These are phyloP conservation scores for Arctium minus DNA, from an alignment of 129 eudicot species.

Conservation along the genomic window DNA sequence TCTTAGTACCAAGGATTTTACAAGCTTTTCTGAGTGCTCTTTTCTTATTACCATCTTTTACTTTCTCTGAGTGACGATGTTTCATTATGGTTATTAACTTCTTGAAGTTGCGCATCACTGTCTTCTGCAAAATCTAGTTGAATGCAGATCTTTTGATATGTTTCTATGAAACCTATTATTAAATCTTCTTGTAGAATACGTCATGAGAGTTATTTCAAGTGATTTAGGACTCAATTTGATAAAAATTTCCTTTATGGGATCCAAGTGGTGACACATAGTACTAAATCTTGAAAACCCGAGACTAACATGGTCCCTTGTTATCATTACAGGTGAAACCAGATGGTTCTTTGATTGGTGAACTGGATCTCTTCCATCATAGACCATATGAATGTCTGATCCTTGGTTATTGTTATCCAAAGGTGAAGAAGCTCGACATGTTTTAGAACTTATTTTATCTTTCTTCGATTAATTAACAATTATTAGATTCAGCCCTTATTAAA, in stretches of 20 bases:
- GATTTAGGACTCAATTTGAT: background rate
- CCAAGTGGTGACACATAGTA: background rate
- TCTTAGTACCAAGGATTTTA: background rate
- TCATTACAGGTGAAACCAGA: conserved; percentile 75
- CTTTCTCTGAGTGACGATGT: background rate
- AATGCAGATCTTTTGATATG: background rate
- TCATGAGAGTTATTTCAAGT: background rate
- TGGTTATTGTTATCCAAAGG: conserved; percentile 57
- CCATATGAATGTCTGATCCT: conserved; percentile 94
- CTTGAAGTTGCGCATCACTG: background rate
- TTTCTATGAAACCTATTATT: background rate
- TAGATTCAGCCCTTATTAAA: background rate
- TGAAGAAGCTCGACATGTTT: conserved; percentile 20
- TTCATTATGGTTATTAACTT: background rate
- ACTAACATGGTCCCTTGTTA: background rate
- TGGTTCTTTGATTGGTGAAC: conserved; percentile 74
- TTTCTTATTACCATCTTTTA: background rate
- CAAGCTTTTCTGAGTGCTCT: background rate
- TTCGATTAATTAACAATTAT: background rate
- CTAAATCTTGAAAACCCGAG: background rate
- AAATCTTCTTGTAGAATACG: background rate
- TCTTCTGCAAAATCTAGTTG: background rate
- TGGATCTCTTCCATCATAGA: conserved; percentile 92
- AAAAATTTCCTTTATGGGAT: background rate
- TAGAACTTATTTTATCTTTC: background rate